These are phyloP conservation scores for Anisogramma anomala DNA, from an alignment of 2,329 filamentous ascomycete species.

Conservation along the genomic window DNA sequence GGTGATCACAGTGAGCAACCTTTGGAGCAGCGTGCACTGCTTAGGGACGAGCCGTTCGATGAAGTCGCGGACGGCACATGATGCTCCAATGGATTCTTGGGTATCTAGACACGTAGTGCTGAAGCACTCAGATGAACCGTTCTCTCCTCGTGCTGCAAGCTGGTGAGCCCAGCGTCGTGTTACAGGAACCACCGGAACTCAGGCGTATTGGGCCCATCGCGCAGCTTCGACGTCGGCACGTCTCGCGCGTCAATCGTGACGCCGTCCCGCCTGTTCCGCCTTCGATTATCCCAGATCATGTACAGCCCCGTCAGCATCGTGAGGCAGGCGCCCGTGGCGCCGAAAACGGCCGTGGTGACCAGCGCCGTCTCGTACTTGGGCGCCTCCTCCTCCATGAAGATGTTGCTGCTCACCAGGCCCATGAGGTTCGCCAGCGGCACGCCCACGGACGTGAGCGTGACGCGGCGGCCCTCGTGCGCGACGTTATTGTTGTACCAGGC, in stretches of 20 bases:
- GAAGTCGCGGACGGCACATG: slow-evolving; percentile 1
- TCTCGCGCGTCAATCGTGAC: slow-evolving; percentile 42
- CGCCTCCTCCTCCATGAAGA: slow-evolving; percentile 51
- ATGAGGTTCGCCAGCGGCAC: slow-evolving; percentile 69
- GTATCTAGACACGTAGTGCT: background rate
- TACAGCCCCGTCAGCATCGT: slow-evolving; percentile 46
- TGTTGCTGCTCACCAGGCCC: slow-evolving; percentile 58
- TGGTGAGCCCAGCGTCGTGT: background rate
- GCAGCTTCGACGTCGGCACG: slow-evolving; percentile 43
- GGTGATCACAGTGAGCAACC: background rate
- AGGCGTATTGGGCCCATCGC: slow-evolving; percentile 39
- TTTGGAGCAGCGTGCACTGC: slow-evolving; percentile 8
- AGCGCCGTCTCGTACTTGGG: slow-evolving; percentile 55
- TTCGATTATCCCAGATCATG: slow-evolving; percentile 54
- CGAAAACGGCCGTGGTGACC: slow-evolving; percentile 53
- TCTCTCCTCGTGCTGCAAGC: background rate
- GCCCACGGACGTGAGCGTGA: slow-evolving; percentile 58
- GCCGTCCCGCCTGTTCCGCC: slow-evolving; percentile 46
- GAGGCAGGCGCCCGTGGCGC: slow-evolving; percentile 44
- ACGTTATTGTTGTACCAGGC: slow-evolving; percentile 71
- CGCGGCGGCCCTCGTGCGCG: slow-evolving; percentile 60
- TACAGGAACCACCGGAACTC: slow-evolving; percentile 49
- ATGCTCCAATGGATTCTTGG: slow-evolving; percentile 1
- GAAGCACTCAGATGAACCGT: background rate
- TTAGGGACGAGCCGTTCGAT: background rate